Percentiles rank a stretch among this genome's conserved stretches.
Conservation (phyloP, 805 yeast species). For the Candida arabinofermentans region DNA sequence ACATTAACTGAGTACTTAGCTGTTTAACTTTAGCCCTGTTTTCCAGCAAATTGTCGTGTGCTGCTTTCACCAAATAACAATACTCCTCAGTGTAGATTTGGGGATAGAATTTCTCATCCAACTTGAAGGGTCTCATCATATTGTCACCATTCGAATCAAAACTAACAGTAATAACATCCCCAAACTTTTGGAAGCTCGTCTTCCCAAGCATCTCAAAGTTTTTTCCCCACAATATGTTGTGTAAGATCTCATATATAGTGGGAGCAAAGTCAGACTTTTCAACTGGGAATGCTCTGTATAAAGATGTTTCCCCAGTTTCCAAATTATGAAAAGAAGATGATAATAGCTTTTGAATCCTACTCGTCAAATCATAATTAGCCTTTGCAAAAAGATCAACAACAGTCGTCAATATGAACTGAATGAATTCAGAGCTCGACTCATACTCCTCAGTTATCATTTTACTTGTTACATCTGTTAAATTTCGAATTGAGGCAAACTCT, state of each 20-base stretch:
- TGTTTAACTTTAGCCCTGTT: conserved; percentile 13
- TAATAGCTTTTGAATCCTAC: conserved; percentile 16
- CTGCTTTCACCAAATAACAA: conserved; percentile 18
- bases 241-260: conserved; percentile 32
- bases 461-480: conserved; percentile 30
- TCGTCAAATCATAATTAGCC: conserved; percentile 8
- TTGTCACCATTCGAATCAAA: conserved; percentile 29
- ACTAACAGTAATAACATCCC: conserved; percentile 34
- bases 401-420: conserved; percentile 18
- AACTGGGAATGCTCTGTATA: conserved; percentile 30
- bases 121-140: conserved; percentile 22
- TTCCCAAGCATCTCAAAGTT: conserved; percentile 21
- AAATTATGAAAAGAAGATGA: conserved; percentile 8
- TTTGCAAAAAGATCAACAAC: conserved; percentile 19
- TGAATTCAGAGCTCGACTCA: conserved; percentile 27
- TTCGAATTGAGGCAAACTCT: conserved; percentile 35
- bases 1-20: conserved; percentile 14
- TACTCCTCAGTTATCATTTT: conserved; percentile 23
- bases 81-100: conserved; percentile 34
- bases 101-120: conserved; percentile 34
- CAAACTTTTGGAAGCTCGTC: conserved; percentile 21
- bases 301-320: conserved; percentile 12
- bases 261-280: conserved; percentile 28
- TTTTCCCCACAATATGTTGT: conserved; percentile 30
- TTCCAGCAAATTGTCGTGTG: conserved; percentile 12